phyloP scores from a whole-genome alignment of 2,329 filamentous ascomycete genomes.

The Hawksworthiomyces lignivorus region DNA sequence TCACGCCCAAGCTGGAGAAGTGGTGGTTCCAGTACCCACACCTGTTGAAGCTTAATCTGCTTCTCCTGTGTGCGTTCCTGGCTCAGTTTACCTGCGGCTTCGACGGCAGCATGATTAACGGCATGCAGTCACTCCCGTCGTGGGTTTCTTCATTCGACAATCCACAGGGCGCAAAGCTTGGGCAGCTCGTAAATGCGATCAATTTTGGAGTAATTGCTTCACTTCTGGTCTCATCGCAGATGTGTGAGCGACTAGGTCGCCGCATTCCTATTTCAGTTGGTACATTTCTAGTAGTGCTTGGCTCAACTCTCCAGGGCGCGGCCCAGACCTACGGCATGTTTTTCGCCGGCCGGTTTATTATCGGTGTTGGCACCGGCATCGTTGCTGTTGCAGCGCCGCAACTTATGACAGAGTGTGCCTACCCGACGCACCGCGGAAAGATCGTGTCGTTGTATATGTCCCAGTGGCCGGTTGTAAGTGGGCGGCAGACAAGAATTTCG shows the following conservation, averaged over 20 bases:
- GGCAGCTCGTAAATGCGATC: neutral
- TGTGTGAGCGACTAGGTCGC: slow-evolving; percentile 55
- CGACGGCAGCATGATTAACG: slow-evolving; percentile 26
- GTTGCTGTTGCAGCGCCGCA: slow-evolving; percentile 23
- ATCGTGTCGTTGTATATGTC: slow-evolving; percentile 69
- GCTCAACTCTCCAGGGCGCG: slow-evolving; percentile 65
- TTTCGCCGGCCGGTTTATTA: slow-evolving; percentile 61
- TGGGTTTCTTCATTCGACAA: slow-evolving; percentile 23
- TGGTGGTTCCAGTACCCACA: neutral
- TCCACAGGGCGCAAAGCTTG: slow-evolving; percentile 17
- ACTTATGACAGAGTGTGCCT: slow-evolving; percentile 51
- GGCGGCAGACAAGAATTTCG: too few relatives aligned
- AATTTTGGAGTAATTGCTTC: neutral
- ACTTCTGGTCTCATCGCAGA: slow-evolving; percentile 1
- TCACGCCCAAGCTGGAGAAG: neutral
- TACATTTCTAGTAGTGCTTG: slow-evolving; percentile 63
- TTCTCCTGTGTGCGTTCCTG: slow-evolving; percentile 23
- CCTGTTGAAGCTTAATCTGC: slow-evolving; percentile 23
- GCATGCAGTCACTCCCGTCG: slow-evolving; percentile 23
- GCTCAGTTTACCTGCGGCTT: slow-evolving; percentile 25
- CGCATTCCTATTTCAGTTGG: slow-evolving; percentile 65
- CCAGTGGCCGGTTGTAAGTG: slow-evolving; percentile 76
- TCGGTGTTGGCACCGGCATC: slow-evolving; percentile 52
- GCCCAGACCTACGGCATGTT: slow-evolving; percentile 52
- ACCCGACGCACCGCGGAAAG: slow-evolving; percentile 67